Evolutionary conservation across 345 rosid species (phyloP).

Genomic region (Melaleuca alternifolia): DNA sequence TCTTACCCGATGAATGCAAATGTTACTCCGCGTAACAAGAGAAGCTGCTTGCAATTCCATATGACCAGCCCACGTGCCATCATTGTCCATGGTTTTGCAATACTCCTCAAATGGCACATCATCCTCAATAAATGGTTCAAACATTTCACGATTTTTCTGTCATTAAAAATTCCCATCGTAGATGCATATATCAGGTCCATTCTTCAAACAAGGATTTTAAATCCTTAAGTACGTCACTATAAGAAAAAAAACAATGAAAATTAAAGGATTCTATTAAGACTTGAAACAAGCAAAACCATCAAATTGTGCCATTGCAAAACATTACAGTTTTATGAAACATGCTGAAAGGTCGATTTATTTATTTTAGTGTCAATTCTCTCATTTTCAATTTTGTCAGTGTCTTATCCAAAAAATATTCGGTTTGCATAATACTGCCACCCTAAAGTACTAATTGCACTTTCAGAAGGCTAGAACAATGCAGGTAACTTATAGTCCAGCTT

Average conservation of each 20-base stretch:
- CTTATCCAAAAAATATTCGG: neutral
- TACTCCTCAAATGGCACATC: conserved; percentile 84
- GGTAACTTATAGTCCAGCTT: neutral
- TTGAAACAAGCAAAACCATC: neutral
- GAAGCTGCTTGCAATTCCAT: conserved; percentile 97
- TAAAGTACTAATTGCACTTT: neutral
- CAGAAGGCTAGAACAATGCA: neutral
- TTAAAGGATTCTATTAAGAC: neutral
- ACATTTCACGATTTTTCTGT: conserved; percentile 68
- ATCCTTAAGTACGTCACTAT: neutral
- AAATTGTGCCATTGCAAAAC: neutral
- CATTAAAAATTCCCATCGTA: conserved; percentile 9
- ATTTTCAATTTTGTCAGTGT: neutral
- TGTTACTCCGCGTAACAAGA: conserved; percentile 68
- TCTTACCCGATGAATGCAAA: conserved; percentile 79
- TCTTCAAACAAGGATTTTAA: neutral
- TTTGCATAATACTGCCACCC: neutral
- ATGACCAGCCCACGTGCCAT: conserved; percentile 96
- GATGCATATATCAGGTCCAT: neutral
- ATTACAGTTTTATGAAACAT: neutral
- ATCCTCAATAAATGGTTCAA: conserved; percentile 92
- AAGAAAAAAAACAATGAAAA: neutral
- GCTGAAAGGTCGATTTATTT: neutral
- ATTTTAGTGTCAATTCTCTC: neutral
- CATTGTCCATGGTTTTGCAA: conserved; percentile 68